Percentiles rank a stretch among this genome's conserved stretches.
These are phyloP conservation scores for Pinguiococcus pyrenoidosus DNA, from an alignment of 108 stramenopile genomes.

Conservation along the genomic window DNA sequence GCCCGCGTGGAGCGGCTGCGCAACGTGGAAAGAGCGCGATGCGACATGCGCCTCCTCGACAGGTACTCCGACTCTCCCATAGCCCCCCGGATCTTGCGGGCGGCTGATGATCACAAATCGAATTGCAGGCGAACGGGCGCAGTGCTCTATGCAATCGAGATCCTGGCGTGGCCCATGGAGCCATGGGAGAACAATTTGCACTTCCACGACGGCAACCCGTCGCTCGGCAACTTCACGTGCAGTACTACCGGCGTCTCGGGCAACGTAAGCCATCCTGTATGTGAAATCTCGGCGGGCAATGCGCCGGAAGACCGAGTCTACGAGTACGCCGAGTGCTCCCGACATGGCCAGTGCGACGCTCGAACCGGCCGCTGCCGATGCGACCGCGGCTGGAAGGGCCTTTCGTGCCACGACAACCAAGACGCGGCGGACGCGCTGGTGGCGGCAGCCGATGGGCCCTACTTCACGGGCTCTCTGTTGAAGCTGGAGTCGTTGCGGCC, in stretches of 20 bases:
- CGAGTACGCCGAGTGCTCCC: slow-evolving; percentile 23
- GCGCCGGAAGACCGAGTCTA: too few relatives aligned
- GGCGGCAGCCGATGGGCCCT: slow-evolving; percentile 18
- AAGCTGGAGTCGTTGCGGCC: slow-evolving; percentile 15
- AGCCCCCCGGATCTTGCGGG: too few relatives aligned
- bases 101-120: too few relatives aligned
- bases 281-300: slow-evolving; percentile 11
- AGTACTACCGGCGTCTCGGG: not conserved
- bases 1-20: not conserved
- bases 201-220: slow-evolving; percentile 20
- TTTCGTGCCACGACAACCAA: slow-evolving; percentile 18
- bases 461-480: slow-evolving; percentile 18
- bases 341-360: slow-evolving; percentile 10
- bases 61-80: too few relatives aligned
- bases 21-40: not conserved
- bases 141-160: not conserved
- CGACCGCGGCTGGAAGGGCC: slow-evolving; percentile 13
- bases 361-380: slow-evolving; percentile 20
- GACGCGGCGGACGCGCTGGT: slow-evolving; percentile 9
- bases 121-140: too few relatives aligned
- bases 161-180: slow-evolving; percentile 11
- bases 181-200: slow-evolving; percentile 29
- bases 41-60: not conserved
- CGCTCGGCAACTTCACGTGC: slow-evolving; percentile 14
- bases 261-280: slow-evolving; percentile 1